Base-by-base conservation (phyloP, 345 rosid genomes). In the Arabidopsis thaliana region DNA sequence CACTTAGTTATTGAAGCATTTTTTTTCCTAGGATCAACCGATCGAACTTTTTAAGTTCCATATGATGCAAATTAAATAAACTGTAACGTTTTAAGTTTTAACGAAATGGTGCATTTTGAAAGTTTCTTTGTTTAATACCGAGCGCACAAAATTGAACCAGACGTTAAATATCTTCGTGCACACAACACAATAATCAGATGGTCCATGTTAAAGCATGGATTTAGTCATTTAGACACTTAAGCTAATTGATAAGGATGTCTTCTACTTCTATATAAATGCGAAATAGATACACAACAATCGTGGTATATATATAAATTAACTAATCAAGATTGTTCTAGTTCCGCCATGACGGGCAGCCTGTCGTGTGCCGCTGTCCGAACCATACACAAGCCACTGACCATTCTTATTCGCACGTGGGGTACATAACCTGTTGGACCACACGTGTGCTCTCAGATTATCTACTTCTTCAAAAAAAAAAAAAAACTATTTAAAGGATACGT, bases 321-420 rank as follows among this genome's bases (percentile, higher is more conserved):
- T 44, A 45, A 50, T 50, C 44, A 30, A 53, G 61, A 51, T 25
- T 68, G 74, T 60, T 68, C 52, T 37, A 50, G 40, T 59, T 32
- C 45, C 45, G 51, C 67, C 58, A 38, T 48, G 44, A 74, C 51
- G 67, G 52, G 72, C 65, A 25, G 50, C 50, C 63, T 68, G 69
- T 75, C 63, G 8, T 49, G 59, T 69, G 65, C 80, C 65, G 80
- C 65, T 53, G 61, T 45, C 37, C 52, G 49, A 69, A 63, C 75
- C 75, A 69, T 36, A 62, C 71, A 63, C 23, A 34, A 62, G 80
- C 75, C 52, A 61, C 71, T 69, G 65, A 45, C 71, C 45, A 76
- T 33, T 76, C 75, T 55, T 76, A 69, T 69, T 76, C 75, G 65
- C 80, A 76, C 71, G 75, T 76, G 75, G 72, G 14, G 20, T 45